Percentiles rank a stretch among this genome's conserved stretches.
Conservation (phyloP, 345 rosid species). For the Salix purpurea region DNA sequence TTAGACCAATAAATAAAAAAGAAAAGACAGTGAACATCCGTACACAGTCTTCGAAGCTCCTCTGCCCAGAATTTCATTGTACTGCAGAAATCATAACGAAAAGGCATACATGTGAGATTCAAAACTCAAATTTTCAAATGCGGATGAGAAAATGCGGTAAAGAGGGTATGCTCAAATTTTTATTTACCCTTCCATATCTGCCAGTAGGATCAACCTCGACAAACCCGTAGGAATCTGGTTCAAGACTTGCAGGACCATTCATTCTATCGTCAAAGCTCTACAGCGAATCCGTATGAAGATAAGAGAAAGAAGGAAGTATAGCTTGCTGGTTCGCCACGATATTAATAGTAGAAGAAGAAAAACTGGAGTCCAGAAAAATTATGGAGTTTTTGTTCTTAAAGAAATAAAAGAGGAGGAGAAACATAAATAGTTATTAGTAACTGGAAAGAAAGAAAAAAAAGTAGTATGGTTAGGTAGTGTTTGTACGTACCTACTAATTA, state of each 20-base stretch:
- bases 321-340: not conserved
- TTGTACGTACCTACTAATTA: too few species aligned
- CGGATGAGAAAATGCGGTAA: not conserved
- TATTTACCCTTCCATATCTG: slow-evolving; percentile 25
- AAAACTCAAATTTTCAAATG: not conserved
- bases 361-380: not conserved
- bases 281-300: not conserved
- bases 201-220: slow-evolving; percentile 29
- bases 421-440: not conserved
- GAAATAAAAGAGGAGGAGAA: not conserved
- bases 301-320: not conserved
- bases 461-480: not conserved
- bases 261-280: slow-evolving; percentile 13
- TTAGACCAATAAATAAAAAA: not conserved
- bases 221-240: slow-evolving; percentile 32
- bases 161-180: not conserved
- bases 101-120: not conserved
- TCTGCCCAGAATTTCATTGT: slow-evolving; percentile 26
- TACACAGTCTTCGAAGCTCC: slow-evolving; percentile 29
- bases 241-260: slow-evolving; percentile 29
- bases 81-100: slow-evolving; percentile 14
- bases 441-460: not conserved
- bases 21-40: slow-evolving; percentile 5
- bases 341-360: not conserved
- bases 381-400: not conserved